These are phyloP conservation scores for Spergularia azorica DNA, from an alignment of 179 eudicot genomes.

Conservation along the genomic window DNA sequence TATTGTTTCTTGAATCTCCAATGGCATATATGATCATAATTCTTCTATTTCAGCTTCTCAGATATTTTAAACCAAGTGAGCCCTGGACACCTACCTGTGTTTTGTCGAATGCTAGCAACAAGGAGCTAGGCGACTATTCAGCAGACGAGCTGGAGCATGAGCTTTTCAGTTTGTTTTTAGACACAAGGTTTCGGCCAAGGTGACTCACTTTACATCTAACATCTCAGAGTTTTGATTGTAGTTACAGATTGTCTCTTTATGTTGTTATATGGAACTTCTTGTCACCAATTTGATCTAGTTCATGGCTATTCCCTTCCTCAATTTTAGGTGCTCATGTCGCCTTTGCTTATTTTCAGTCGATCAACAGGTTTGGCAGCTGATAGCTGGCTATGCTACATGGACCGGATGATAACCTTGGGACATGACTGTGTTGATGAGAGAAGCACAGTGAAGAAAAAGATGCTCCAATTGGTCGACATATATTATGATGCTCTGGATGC, in stretches of 20 bases:
- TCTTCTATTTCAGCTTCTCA: slow-evolving; percentile 50
- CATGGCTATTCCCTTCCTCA: no score
- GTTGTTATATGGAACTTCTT: no score
- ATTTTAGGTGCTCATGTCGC: slow-evolving; percentile 1
- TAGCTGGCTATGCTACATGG: slow-evolving; percentile 70
- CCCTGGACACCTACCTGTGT: slow-evolving; percentile 57
- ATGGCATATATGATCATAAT: not conserved
- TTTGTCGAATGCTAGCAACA: slow-evolving; percentile 17
- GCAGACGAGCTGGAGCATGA: slow-evolving; percentile 45
- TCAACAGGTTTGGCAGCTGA: slow-evolving; percentile 63
- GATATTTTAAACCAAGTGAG: slow-evolving; percentile 43
- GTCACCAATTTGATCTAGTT: no score
- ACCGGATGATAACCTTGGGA: slow-evolving; percentile 56
- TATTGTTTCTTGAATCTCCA: no score
- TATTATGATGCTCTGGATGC: slow-evolving; percentile 94
- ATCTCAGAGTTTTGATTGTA: not conserved
- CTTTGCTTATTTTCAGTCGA: slow-evolving; percentile 41
- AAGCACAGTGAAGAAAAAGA: slow-evolving; percentile 31
- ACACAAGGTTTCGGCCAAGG: slow-evolving; percentile 51
- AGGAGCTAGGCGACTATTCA: slow-evolving; percentile 42
- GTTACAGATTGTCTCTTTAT: no score
- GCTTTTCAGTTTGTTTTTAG: slow-evolving; percentile 44
- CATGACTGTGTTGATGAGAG: slow-evolving; percentile 41
- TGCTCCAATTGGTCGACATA: slow-evolving; percentile 47
- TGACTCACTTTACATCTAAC: slow-evolving; percentile 15